Evolutionary conservation across 2,329 filamentous ascomycete species (phyloP).

Genomic region (Fusarium irregulare): DNA sequence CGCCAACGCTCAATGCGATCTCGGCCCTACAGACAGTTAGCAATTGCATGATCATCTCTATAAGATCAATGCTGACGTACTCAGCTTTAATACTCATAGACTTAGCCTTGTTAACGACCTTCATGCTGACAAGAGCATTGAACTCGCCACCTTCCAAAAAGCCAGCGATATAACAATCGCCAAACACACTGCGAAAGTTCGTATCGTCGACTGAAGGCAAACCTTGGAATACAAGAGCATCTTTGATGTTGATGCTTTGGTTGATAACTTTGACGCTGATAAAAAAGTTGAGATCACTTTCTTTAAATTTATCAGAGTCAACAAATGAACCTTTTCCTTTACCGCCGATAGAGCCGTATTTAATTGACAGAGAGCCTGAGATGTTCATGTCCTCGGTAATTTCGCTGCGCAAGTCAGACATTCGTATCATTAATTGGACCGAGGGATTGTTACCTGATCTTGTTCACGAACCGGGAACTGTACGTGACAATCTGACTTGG

Average conservation of each 20-base stretch:
- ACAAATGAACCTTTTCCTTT: background rate
- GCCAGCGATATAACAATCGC: background rate
- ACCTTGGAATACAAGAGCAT: background rate
- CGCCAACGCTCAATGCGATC: background rate
- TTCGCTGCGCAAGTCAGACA: background rate
- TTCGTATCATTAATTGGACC: too few species aligned
- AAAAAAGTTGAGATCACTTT: background rate
- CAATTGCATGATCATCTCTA: too few species aligned
- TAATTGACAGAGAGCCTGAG: background rate
- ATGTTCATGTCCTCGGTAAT: slow-evolving; percentile 1
- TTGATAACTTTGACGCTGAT: slow-evolving; percentile 11
- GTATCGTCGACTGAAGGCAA: background rate
- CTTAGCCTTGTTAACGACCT: background rate
- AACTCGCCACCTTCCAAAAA: background rate
- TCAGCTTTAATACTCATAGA: background rate
- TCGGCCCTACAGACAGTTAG: background rate
- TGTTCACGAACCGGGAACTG: background rate
- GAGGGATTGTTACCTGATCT: background rate
- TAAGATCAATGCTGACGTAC: background rate
- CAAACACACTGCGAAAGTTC: background rate
- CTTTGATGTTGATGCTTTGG: slow-evolving; percentile 2
- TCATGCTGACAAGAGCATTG: slow-evolving; percentile 5
- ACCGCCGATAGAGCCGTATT: background rate
- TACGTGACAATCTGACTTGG: background rate
- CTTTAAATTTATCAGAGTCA: background rate